Evolutionary conservation across 495 filamentous ascomycete genomes (phyloP).

Genomic region (Aspergillus homomorphus): DNA sequence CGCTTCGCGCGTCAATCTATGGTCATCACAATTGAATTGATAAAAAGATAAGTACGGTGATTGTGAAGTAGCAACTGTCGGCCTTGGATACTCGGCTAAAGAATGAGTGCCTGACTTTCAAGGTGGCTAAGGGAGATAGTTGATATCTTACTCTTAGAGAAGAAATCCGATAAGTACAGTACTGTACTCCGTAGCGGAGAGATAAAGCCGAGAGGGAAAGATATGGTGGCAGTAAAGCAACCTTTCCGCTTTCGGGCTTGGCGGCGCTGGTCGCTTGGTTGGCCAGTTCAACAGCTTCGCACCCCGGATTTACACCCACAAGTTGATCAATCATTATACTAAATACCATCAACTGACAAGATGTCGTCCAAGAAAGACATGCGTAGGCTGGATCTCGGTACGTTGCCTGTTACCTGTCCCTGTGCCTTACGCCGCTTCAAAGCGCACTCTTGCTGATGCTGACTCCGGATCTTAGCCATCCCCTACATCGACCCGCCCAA

Average conservation of each 20-base stretch:
- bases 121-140: not conserved
- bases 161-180: not conserved
- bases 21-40: not conserved
- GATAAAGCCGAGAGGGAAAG: not conserved
- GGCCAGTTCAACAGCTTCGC: conserved; percentile 9
- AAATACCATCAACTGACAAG: conserved; percentile 9
- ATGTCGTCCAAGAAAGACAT: conserved; percentile 68
- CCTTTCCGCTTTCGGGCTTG: conserved; percentile 17
- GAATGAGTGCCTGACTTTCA: not conserved
- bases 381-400: conserved; percentile 72
- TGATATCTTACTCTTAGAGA: no score
- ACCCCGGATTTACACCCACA: not conserved
- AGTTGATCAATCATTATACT: not conserved
- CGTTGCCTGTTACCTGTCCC: conserved; percentile 19
- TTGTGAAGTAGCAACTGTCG: not conserved
- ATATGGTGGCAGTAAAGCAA: not conserved
- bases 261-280: conserved; percentile 9
- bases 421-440: not conserved
- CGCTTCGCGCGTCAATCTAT: not conserved
- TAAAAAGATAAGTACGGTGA: no score
- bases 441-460: conserved; percentile 14
- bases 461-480: conserved; percentile 47
- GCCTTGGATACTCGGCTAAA: not conserved
- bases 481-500: conserved; percentile 60
- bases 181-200: no score